Evolutionary conservation across 768 basidiomycete genomes (phyloP), one percentile per base, ranked within the genome.

Genomic region (Boletus vermiculosoides): DNA sequence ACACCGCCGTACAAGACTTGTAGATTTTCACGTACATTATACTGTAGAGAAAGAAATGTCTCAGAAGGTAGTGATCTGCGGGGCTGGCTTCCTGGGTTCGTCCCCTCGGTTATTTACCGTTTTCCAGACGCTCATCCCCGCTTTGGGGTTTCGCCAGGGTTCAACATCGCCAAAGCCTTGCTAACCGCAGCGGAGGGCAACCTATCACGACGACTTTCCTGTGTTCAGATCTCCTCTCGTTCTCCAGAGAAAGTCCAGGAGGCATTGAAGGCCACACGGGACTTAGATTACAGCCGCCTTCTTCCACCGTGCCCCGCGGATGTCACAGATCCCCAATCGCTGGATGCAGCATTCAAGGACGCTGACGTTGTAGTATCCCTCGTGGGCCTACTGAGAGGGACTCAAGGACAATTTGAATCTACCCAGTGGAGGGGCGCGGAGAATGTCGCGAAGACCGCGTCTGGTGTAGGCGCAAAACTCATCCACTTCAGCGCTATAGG

Each of bases 401-500:
- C 80, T 5, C 74, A 76, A 0, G 69, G 76, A 33, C 73, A 82
- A 47, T 89, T 89, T 62, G 79, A 87, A 50, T 73, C 73, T 11
- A 77, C 87, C 16, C 88, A 90, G 61, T 78, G 80, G 76, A 76
- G 75, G 61, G 88, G 89, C 5, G 85, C 84, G 18, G 80, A 83
- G 61, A 86, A 88, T 61, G 82, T 91, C 9, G 86, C 87, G 0
- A 63, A 66, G 37, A 78, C 78, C 2, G 82, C 85, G 0, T 78
- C 75, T 56, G 67, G 75, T 7, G 76, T 68, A 30, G 83, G 83
- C 13, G 85, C 85, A 7, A 83, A 80, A 61, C 72, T 87, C 18
- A 76, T 87, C 23, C 86, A 88, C 61, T 71, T 92, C 63, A 87
- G 85, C 59, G 86, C 88, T 23, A 87, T 91, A 63, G 87, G 87